Conservation (phyloP, 768 basidiomycete species). For the Boletus rubescentipes region DNA sequence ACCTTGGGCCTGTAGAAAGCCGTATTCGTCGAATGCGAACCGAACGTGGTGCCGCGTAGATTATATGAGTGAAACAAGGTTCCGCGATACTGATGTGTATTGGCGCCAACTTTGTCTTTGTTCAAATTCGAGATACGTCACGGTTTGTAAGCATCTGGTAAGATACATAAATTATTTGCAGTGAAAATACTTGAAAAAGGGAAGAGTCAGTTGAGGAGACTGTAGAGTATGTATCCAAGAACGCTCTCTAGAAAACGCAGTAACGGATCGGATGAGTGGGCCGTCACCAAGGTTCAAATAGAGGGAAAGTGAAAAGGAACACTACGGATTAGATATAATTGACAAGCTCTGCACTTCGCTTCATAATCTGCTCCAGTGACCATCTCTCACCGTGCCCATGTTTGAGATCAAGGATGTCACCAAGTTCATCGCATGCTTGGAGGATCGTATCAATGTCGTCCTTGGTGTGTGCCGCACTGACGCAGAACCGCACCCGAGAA, state of each 20-base stretch:
- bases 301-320: background rate
- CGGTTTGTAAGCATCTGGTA: conserved; percentile 17
- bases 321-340: conserved; percentile 26
- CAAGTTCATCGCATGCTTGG: conserved; percentile 88
- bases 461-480: conserved; percentile 95
- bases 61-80: too few relatives aligned
- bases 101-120: too few relatives aligned
- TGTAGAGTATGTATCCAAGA: conserved; percentile 28
- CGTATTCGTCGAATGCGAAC: too few relatives aligned
- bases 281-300: background rate
- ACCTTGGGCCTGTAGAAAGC: too few relatives aligned
- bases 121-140: background rate
- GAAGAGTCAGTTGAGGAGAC: conserved; percentile 11
- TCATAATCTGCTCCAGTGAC: conserved; percentile 72
- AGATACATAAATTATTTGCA: conserved; percentile 28
- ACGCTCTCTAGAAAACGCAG: conserved; percentile 3
- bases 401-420: conserved; percentile 87
- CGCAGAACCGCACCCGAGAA: conserved; percentile 88
- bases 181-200: conserved; percentile 14
- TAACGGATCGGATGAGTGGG: background rate
- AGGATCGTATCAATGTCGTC: conserved; percentile 89
- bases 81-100: too few relatives aligned
- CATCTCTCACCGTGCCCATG: conserved; percentile 72
- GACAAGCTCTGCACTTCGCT: conserved; percentile 74
- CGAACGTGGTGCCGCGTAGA: too few relatives aligned